phyloP scores from a whole-genome alignment of 306 rosid genomes.

The Gastrolobium villosum region DNA sequence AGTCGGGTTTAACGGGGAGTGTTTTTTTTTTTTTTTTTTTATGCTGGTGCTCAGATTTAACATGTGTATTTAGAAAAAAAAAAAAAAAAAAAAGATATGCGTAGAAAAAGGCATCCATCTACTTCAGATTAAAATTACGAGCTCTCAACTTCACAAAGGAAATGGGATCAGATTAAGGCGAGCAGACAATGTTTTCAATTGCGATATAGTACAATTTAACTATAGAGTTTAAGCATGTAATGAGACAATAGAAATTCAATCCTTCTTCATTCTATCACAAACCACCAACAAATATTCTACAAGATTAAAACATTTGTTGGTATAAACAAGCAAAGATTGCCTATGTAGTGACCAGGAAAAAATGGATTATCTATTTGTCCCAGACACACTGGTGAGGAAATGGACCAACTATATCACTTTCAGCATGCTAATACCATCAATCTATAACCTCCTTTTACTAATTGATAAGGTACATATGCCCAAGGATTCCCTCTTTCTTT shows the following conservation, averaged over 20 bases:
- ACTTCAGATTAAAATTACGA: constrained; percentile 31
- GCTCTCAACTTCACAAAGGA: constrained; percentile 15
- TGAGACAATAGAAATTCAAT: background rate
- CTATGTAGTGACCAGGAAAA: background rate
- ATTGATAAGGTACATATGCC: background rate
- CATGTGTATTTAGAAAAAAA: background rate
- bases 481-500: background rate
- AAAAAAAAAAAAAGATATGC: background rate
- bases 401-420: background rate
- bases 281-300: constrained; percentile 7
- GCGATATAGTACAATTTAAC: constrained; percentile 28
- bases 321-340: background rate
- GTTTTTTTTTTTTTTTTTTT: no score
- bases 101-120: constrained; percentile 12
- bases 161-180: constrained; percentile 11
- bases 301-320: constrained; percentile 8
- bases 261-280: constrained; percentile 22
- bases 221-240: constrained; percentile 10
- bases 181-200: constrained; percentile 30
- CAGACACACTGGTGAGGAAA: constrained; percentile 21
- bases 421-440: constrained; percentile 18
- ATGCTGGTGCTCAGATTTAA: constrained; percentile 22
- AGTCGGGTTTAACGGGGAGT: no score
- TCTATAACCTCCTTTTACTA: constrained; percentile 12
- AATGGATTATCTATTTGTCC: constrained; percentile 24